Evolutionary conservation across 1,139 yeast genomes (phyloP).

Genomic region (Yamadazyma trypodendri): DNA sequence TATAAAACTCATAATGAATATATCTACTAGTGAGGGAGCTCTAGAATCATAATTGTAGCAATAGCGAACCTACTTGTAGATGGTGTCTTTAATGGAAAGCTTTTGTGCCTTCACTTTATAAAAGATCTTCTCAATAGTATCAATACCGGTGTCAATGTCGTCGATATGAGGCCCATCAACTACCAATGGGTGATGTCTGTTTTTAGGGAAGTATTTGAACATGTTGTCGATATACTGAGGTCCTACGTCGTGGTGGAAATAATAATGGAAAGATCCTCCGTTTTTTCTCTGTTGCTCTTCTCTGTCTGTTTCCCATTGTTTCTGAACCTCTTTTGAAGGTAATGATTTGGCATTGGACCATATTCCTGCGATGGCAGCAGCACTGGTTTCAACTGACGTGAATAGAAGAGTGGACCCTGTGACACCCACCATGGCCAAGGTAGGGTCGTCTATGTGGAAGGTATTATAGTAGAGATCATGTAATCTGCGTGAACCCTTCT

Average conservation of each 20-base stretch:
- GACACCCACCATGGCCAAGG: conserved; percentile 41
- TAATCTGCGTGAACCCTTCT: conserved; percentile 27
- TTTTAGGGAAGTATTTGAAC: conserved; percentile 20
- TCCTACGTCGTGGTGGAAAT: conserved; percentile 20
- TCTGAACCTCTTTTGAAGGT: conserved; percentile 30
- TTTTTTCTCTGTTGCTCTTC: conserved; percentile 13
- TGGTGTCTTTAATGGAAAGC: conserved; percentile 11
- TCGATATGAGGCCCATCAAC: conserved; percentile 22
- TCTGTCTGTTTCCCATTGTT: conserved; percentile 27
- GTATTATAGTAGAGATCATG: conserved; percentile 39
- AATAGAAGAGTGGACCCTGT: conserved; percentile 40
- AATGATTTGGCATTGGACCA: conserved; percentile 34
- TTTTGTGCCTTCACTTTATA: conserved; percentile 21
- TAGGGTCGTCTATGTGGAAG: conserved; percentile 41
- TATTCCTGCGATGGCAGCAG: conserved; percentile 48
- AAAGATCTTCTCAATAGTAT: conserved; percentile 24
- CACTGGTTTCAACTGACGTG: conserved; percentile 41
- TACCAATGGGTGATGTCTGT: conserved; percentile 26
- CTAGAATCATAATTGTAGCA: too few relatives aligned
- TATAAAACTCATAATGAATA: too few relatives aligned
- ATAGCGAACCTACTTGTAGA: conserved; percentile 1
- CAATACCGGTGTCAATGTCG: conserved; percentile 26
- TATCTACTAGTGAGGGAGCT: too few relatives aligned
- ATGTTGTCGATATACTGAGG: conserved; percentile 24
- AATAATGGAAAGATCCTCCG: conserved; percentile 26